Conservation (phyloP, 2,329 filamentous ascomycete species). For the Pseudonectria foliicola region DNA sequence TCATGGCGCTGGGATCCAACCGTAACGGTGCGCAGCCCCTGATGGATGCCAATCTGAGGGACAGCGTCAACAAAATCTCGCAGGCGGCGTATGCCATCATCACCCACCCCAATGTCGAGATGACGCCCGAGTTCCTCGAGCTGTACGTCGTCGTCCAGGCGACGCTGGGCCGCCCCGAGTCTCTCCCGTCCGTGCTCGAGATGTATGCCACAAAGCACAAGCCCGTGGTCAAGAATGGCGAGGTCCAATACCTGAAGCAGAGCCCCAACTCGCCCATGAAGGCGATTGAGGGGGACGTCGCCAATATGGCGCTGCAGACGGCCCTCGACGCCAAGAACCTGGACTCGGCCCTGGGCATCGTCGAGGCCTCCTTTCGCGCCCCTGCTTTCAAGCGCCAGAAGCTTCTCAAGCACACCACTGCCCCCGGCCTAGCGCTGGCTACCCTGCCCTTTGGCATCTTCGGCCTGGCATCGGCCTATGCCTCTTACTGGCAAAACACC, state of each 20-base stretch:
- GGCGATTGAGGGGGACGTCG: constrained; percentile 64
- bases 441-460: constrained; percentile 64
- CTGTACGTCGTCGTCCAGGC: constrained; percentile 72
- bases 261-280: constrained; percentile 63
- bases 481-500: constrained; percentile 47
- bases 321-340: constrained; percentile 77
- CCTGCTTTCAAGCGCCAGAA: constrained; percentile 62
- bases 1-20: constrained; percentile 40
- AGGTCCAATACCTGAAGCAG: constrained; percentile 51
- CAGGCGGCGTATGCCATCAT: constrained; percentile 62
- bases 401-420: constrained; percentile 54
- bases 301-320: constrained; percentile 66
- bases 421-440: constrained; percentile 50
- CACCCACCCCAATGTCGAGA: constrained; percentile 68
- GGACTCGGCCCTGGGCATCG: constrained; percentile 66
- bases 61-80: constrained; percentile 47
- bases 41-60: constrained; percentile 30
- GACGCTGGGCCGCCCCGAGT: constrained; percentile 63
- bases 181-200: constrained; percentile 71
- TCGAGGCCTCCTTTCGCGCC: constrained; percentile 61
- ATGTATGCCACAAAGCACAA: constrained; percentile 79
- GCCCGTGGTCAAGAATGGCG: constrained; percentile 53
- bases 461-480: constrained; percentile 51
- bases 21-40: constrained; percentile 24
- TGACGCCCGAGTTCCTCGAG: constrained; percentile 64